These are phyloP conservation scores for Neurospora sp. DNA, from an alignment of 495 filamentous ascomycete species.

Conservation along the genomic window DNA sequence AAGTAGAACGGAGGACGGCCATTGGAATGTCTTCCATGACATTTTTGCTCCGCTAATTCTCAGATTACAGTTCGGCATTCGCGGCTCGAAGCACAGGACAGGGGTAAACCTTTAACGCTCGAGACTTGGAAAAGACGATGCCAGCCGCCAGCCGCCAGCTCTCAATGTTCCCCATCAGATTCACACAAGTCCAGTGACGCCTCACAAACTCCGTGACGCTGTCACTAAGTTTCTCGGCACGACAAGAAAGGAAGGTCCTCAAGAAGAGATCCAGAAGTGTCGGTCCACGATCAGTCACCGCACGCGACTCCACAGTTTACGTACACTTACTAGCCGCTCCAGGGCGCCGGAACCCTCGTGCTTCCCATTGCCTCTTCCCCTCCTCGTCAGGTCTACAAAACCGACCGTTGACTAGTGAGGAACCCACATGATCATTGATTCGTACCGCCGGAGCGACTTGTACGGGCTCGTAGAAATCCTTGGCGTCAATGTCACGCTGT, in stretches of 20 bases:
- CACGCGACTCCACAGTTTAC: not conserved
- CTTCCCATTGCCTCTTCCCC: not conserved
- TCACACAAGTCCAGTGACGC: not conserved
- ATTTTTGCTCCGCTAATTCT: not conserved
- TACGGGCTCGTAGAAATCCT: too few relatives aligned
- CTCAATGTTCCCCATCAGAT: not conserved
- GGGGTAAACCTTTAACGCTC: not conserved
- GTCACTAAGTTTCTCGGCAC: constrained; percentile 3
- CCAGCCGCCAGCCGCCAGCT: not conserved
- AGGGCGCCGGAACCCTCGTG: not conserved
- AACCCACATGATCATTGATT: too few relatives aligned
- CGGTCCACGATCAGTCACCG: not conserved
- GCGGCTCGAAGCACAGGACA: not conserved
- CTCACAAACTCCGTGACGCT: not conserved
- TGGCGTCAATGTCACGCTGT: too few relatives aligned
- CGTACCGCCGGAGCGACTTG: too few relatives aligned
- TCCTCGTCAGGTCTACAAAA: too few relatives aligned
- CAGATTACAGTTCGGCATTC: not conserved
- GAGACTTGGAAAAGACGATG: not conserved
- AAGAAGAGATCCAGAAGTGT: not conserved
- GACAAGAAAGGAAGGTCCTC: constrained; percentile 21
- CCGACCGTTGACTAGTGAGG: too few relatives aligned
- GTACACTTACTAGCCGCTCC: not conserved
- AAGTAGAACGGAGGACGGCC: not conserved
- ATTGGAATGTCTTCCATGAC: not conserved